Conservation (phyloP, 176 grass and related monocot genomes). For the Secale cereale region DNA sequence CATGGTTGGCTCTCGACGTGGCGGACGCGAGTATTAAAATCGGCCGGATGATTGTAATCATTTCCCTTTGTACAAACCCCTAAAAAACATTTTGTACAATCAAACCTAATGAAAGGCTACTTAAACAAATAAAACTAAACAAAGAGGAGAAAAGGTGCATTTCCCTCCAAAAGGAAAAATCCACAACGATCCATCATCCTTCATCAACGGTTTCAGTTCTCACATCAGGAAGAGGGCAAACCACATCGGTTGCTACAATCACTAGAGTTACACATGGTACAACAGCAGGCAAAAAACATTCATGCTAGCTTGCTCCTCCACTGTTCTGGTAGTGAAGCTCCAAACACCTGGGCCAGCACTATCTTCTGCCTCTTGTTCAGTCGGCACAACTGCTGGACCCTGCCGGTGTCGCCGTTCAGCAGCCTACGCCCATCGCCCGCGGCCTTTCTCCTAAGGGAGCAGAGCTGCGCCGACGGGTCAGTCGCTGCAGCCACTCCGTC, state of each 20-base stretch:
- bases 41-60: too few species aligned
- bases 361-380: conserved; percentile 72
- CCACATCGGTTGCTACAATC: neutral
- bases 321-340: conserved; percentile 57
- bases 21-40: too few species aligned
- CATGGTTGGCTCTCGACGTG: too few species aligned
- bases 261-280: conserved; percentile 29
- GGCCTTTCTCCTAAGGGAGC: conserved; percentile 68
- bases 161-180: too few species aligned
- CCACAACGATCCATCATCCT: neutral
- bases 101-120: too few species aligned
- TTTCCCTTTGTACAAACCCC: too few species aligned
- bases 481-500: conserved; percentile 9
- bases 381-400: conserved; percentile 30
- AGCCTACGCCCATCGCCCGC: conserved; percentile 58
- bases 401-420: conserved; percentile 27
- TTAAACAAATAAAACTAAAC: too few species aligned
- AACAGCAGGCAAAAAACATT: conserved; percentile 6
- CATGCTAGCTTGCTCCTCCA: conserved; percentile 35
- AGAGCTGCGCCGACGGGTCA: conserved; percentile 48
- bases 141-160: too few species aligned
- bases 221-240: neutral
- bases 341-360: conserved; percentile 61
- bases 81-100: too few species aligned
- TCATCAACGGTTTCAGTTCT: neutral